Evolutionary conservation across 148 eudicot species (phyloP), one percentile per base, ranked within the genome.

Genomic region (Persicaria tinctoria): DNA sequence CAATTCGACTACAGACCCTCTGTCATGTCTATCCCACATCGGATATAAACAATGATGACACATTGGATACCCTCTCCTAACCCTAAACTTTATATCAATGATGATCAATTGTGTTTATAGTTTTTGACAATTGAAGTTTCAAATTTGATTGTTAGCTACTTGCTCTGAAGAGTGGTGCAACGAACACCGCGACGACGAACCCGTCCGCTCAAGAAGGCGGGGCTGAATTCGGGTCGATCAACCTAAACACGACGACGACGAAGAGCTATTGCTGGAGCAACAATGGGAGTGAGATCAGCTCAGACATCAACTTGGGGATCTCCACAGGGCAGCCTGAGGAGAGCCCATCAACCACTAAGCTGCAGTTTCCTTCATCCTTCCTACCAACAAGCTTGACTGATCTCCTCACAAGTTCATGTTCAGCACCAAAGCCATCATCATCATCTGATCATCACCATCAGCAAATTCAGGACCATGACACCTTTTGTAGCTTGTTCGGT

Each of bases 231-330:
- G 90, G 92, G 46, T 76, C 82, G 51, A 85, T 86, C 6, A 89
- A 89, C 59, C 87, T 87, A 48, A 91, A 87, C 78, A 80, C 3
- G 2, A 32, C 85, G 46, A 88, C 86, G 51, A 86, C 89, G 6
- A 83, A 87, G 78, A 85, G 82, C 75, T 87, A 85, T 14, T 70
- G 73, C 4, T 91, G 96, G 96, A 89, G 88, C 81, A 89, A 83
- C 83, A 79, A 85, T 64, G 89, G 84, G 51, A 87, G 89, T 74
- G 90, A 88, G 4, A 86, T 83, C 49, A 87, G 84, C 49, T 85
- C 84, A 18, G 89, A 91, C 70, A 83, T 86, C 77, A 86, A 88
- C 78, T 76, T 82, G 46, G 82, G 84, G 51, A 72, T 79, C 50
- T 75, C 82, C 62, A 78, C 68, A 72, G 68, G 87, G 76, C 78